These are phyloP conservation scores for Solanum appendiculatum DNA, from an alignment of 257 asterid species.

Conservation along the genomic window DNA sequence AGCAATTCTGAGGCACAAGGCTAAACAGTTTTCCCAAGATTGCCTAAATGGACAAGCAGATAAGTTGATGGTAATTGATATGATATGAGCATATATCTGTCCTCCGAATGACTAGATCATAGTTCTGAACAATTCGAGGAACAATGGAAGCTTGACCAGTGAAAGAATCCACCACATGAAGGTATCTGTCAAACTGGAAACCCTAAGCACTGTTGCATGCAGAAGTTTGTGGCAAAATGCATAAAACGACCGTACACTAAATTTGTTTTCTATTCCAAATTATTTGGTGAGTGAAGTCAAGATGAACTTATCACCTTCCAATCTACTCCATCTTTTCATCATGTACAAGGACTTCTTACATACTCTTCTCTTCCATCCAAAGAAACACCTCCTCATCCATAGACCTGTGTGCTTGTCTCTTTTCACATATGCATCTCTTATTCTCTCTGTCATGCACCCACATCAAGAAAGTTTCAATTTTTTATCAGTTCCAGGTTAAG, in stretches of 20 bases:
- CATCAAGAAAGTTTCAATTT: neutral
- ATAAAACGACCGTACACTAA: neutral
- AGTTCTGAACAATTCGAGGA: neutral
- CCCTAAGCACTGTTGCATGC: neutral
- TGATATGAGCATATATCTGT: neutral
- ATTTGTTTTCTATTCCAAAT: neutral
- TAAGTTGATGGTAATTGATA: neutral
- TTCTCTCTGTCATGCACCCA: neutral
- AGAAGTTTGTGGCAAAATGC: neutral
- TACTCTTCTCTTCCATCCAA: neutral
- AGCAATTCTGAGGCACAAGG: neutral
- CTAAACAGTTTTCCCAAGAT: neutral
- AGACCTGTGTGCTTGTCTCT: neutral
- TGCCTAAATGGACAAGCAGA: neutral
- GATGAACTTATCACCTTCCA: neutral
- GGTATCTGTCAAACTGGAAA: neutral
- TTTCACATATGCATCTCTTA: neutral
- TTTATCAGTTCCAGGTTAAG: neutral
- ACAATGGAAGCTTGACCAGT: neutral
- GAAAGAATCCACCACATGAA: neutral
- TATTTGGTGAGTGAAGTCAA: neutral
- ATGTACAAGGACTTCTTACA: neutral
- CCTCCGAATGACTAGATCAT: neutral
- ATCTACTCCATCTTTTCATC: neutral
- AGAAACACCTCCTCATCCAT: neutral